phyloP scores from a whole-genome alignment of 129 eudicot species.

The Lactuca saligna region DNA sequence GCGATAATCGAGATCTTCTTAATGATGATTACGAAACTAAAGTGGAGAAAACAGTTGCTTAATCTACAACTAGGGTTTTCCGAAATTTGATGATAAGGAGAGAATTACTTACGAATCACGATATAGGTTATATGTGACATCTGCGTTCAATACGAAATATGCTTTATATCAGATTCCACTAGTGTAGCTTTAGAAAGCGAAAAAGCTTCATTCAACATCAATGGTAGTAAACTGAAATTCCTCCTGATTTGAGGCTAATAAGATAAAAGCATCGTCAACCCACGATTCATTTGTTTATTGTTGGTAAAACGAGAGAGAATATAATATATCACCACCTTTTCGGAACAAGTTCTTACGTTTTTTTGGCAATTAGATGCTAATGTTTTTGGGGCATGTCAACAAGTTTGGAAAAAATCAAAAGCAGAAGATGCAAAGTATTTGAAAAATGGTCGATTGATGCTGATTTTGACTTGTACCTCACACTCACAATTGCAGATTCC shows the following conservation, averaged over 20 bases:
- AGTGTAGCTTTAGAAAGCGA: conserved; percentile 3
- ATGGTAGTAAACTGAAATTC: conserved; percentile 21
- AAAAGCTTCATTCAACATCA: conserved; percentile 25
- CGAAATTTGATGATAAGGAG: not conserved
- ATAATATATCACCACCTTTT: conserved; percentile 17
- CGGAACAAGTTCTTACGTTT: conserved; percentile 18
- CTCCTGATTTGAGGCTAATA: conserved; percentile 9
- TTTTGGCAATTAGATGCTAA: conserved; percentile 22
- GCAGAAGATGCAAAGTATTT: conserved; percentile 26
- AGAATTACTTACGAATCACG: not conserved
- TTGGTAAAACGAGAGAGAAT: conserved; percentile 20
- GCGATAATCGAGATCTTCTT: not conserved
- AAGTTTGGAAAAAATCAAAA: conserved; percentile 7
- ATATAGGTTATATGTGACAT: not conserved
- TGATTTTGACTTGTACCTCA: conserved; percentile 28
- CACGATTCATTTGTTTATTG: conserved; percentile 19
- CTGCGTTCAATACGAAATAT: not conserved
- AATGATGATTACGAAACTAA: not conserved
- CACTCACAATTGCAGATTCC: conserved; percentile 22
- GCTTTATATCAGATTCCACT: not conserved
- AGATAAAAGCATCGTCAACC: conserved; percentile 15
- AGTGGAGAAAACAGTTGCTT: not conserved
- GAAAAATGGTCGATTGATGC: conserved; percentile 15
- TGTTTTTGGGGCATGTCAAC: not conserved
- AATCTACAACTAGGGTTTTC: not conserved